A percentile compares a stretch with the other conserved stretches of the same genome.
These are phyloP conservation scores for Calonectria pseudoturangicola DNA, from an alignment of 2,329 filamentous ascomycete species.

Conservation along the genomic window DNA sequence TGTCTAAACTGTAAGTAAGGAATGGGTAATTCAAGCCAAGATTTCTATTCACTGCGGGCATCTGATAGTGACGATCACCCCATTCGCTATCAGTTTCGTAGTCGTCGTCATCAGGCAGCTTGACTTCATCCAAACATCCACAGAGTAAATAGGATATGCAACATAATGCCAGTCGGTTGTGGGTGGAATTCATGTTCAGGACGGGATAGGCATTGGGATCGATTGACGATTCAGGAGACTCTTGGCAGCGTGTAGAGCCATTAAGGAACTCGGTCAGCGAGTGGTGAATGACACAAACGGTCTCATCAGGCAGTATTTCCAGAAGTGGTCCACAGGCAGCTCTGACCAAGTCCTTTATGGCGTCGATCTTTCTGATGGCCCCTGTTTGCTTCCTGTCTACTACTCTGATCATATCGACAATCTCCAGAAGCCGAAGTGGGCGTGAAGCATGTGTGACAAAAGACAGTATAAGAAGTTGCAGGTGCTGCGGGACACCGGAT, in stretches of 20 bases:
- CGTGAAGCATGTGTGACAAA: constrained; percentile 41
- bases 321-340: constrained; percentile 38
- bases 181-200: constrained; percentile 29
- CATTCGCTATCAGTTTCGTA: not conserved
- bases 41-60: not conserved
- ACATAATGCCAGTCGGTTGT: constrained; percentile 34
- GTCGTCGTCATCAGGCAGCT: not conserved
- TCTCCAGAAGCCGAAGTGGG: constrained; percentile 44
- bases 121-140: constrained; percentile 31
- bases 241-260: constrained; percentile 18
- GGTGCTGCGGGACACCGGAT: constrained; percentile 12
- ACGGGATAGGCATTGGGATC: constrained; percentile 5
- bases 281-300: constrained; percentile 45
- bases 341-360: constrained; percentile 34
- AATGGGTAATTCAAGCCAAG: constrained; percentile 1
- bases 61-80: not conserved
- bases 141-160: constrained; percentile 40
- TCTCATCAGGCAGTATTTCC: constrained; percentile 46
- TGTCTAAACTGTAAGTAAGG: not conserved
- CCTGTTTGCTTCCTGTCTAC: not conserved
- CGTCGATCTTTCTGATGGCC: not conserved
- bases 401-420: constrained; percentile 40
- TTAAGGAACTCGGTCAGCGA: constrained; percentile 45
- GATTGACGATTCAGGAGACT: not conserved
- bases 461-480: constrained; percentile 37